Conservation (phyloP, 768 basidiomycete species). For the Panaeolus cyanescens region DNA sequence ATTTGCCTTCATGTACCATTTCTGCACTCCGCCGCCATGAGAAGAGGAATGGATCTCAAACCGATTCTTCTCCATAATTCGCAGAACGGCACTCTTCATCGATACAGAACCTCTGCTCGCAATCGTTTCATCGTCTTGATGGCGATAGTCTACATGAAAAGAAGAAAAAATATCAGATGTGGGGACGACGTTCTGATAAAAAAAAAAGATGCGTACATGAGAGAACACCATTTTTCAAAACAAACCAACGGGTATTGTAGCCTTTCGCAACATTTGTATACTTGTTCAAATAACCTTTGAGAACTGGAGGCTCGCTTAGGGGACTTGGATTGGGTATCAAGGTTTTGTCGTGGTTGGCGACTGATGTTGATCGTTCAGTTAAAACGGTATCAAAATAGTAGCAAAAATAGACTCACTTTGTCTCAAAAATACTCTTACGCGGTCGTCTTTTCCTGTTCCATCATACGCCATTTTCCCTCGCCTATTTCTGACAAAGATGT, state of each 20-base stretch:
- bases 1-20: slow-evolving; percentile 83
- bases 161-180: slow-evolving; percentile 1
- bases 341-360: slow-evolving; percentile 79
- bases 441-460: slow-evolving; percentile 75
- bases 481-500: slow-evolving; percentile 84
- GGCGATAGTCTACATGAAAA: slow-evolving; percentile 85
- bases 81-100: slow-evolving; percentile 77
- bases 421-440: slow-evolving; percentile 77
- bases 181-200: slow-evolving; percentile 8
- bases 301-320: slow-evolving; percentile 52
- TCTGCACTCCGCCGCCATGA: slow-evolving; percentile 45
- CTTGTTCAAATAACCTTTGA: slow-evolving; percentile 86
- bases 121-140: slow-evolving; percentile 87
- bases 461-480: slow-evolving; percentile 70
- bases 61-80: slow-evolving; percentile 63
- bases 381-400: neutral
- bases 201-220: slow-evolving; percentile 59
- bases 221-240: slow-evolving; percentile 81
- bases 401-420: slow-evolving; percentile 60
- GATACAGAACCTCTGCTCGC: slow-evolving; percentile 87
- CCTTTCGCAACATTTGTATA: slow-evolving; percentile 92
- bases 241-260: slow-evolving; percentile 91
- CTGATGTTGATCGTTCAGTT: slow-evolving; percentile 32
- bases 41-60: slow-evolving; percentile 81
- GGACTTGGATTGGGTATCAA: slow-evolving; percentile 52